Evolutionary conservation across 1,139 yeast species (phyloP).

Genomic region (Yamadazyma jaroonii): DNA sequence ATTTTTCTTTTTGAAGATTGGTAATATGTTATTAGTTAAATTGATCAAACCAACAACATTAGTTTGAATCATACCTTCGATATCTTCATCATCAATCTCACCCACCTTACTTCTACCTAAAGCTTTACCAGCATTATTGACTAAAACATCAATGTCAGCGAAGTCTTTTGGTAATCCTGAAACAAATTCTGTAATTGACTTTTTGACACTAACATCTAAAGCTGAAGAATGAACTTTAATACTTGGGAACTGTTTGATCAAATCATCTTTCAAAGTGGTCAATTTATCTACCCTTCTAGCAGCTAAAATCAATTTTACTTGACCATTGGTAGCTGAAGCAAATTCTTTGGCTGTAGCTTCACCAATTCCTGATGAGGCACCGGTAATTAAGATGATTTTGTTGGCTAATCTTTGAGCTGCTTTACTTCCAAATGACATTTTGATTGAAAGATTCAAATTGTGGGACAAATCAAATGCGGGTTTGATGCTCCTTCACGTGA

Average conservation of each 20-base stretch:
- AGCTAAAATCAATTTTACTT: conserved; percentile 59
- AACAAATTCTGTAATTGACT: conserved; percentile 52
- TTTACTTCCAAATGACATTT: conserved; percentile 41
- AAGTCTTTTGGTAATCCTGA: conserved; percentile 50
- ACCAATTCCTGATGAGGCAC: conserved; percentile 55
- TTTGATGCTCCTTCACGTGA: too few species aligned
- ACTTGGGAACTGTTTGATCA: conserved; percentile 44
- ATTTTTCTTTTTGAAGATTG: conserved; percentile 55
- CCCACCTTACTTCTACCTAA: conserved; percentile 68
- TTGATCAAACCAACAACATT: conserved; percentile 72
- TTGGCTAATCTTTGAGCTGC: conserved; percentile 46
- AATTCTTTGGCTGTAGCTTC: conserved; percentile 74
- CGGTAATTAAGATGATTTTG: conserved; percentile 34
- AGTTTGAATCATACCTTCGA: conserved; percentile 65
- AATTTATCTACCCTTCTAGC: conserved; percentile 67
- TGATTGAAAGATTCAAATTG: not conserved
- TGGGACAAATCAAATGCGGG: too few species aligned
- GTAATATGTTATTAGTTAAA: conserved; percentile 64
- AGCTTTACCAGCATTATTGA: conserved; percentile 85
- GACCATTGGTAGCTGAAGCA: conserved; percentile 66
- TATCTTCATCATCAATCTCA: conserved; percentile 48
- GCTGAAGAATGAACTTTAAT: conserved; percentile 46
- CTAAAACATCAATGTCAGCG: conserved; percentile 58
- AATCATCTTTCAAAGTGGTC: conserved; percentile 41
- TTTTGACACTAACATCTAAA: conserved; percentile 60